Evolutionary conservation across 2,329 filamentous ascomycete species (phyloP).

Genomic region (Neodidymelliopsis sp.): DNA sequence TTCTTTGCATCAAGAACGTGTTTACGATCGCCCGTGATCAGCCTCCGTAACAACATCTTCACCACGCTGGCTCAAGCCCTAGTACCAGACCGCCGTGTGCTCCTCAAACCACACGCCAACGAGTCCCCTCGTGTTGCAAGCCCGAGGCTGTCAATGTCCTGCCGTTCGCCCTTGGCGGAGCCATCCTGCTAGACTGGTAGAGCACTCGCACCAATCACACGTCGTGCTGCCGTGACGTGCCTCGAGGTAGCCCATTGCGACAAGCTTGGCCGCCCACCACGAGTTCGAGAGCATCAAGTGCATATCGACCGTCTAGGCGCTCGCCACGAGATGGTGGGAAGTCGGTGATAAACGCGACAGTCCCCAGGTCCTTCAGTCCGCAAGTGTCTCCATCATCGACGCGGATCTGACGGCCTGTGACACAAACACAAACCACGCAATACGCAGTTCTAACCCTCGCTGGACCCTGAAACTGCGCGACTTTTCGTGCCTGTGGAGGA

Average conservation of each 20-base stretch:
- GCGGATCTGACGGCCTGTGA: slow-evolving; percentile 4
- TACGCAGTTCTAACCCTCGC: slow-evolving; percentile 7
- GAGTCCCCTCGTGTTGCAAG: slow-evolving; percentile 12
- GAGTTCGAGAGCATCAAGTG: slow-evolving; percentile 7
- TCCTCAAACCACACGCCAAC: slow-evolving; percentile 8
- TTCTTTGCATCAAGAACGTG: neutral
- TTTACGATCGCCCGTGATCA: neutral
- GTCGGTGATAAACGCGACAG: neutral
- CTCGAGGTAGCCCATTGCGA: slow-evolving; percentile 9
- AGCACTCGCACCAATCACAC: slow-evolving; percentile 13
- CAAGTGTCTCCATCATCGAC: neutral
- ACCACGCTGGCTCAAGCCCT: neutral
- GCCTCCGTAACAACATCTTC: slow-evolving; percentile 1
- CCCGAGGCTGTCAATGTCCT: slow-evolving; percentile 5
- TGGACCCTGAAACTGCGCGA: slow-evolving; percentile 12
- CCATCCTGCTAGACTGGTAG: neutral
- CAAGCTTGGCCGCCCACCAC: slow-evolving; percentile 4
- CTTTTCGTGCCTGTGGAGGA: slow-evolving; percentile 10
- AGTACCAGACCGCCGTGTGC: neutral
- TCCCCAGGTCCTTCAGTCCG: neutral
- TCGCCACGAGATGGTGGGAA: neutral
- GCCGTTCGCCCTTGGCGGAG: slow-evolving; percentile 5
- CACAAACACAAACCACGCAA: slow-evolving; percentile 1
- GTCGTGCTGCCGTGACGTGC: slow-evolving; percentile 11
- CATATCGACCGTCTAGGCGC: neutral